Evolutionary conservation across 805 yeast species (phyloP).

Genomic region (Wickerhamiella brachini): DNA sequence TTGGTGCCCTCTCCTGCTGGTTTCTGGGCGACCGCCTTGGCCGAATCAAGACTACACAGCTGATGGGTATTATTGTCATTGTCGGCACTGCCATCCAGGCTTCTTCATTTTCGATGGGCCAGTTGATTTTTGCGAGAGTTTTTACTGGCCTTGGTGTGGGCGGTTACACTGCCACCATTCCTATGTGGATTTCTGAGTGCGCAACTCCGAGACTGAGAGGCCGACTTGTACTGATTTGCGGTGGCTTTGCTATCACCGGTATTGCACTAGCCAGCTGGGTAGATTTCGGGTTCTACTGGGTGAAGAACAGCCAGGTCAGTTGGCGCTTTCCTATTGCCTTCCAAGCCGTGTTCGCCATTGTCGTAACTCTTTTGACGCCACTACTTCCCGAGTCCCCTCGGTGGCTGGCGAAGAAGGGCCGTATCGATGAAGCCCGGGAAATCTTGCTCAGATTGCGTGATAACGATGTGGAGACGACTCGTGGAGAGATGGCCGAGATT

Average conservation of each 20-base stretch:
- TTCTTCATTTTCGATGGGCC: conserved; percentile 41
- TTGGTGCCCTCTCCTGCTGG: conserved; percentile 48
- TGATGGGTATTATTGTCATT: conserved; percentile 35
- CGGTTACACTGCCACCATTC: conserved; percentile 54
- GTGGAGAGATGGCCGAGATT: conserved; percentile 13
- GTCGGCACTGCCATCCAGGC: conserved; percentile 47
- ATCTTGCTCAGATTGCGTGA: conserved; percentile 11
- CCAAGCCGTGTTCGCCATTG: conserved; percentile 36
- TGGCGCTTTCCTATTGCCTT: conserved; percentile 64
- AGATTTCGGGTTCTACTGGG: conserved; percentile 50
- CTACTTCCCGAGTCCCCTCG: conserved; percentile 40
- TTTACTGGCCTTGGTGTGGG: conserved; percentile 60
- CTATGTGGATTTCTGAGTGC: conserved; percentile 64
- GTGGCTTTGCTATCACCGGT: conserved; percentile 52
- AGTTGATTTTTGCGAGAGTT: conserved; percentile 54
- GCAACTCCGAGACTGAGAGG: conserved; percentile 49
- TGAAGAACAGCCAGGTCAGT: conserved; percentile 34
- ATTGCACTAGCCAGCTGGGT: conserved; percentile 58
- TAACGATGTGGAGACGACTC: conserved; percentile 5
- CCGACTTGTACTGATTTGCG: conserved; percentile 45
- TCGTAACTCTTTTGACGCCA: conserved; percentile 28
- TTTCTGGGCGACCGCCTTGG: conserved; percentile 45
- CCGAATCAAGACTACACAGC: conserved; percentile 35
- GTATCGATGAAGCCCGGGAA: conserved; percentile 17
- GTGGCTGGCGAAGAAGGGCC: conserved; percentile 23